These are phyloP conservation scores for Tricholoma sp. DNA, from an alignment of 768 basidiomycete species.

Conservation along the genomic window DNA sequence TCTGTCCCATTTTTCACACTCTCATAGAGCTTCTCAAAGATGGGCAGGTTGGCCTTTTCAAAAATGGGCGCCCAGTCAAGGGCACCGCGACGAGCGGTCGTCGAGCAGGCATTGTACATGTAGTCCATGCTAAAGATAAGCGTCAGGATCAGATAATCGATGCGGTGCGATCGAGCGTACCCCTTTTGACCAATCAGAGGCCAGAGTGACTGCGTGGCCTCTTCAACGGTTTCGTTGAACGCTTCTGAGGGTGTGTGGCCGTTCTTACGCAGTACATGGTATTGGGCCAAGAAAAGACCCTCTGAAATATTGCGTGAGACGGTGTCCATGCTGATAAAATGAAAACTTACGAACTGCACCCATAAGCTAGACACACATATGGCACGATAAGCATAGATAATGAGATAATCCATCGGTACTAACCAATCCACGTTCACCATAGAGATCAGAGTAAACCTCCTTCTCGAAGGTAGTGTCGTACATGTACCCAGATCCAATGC, in stretches of 20 bases:
- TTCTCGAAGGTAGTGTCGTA: slow-evolving; percentile 99
- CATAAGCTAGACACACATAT: slow-evolving; percentile 64
- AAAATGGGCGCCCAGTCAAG: slow-evolving; percentile 99
- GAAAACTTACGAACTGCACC: slow-evolving; percentile 80
- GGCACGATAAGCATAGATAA: slow-evolving; percentile 1
- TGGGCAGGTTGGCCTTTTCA: slow-evolving; percentile 88
- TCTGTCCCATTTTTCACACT: slow-evolving; percentile 94
- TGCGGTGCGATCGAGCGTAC: slow-evolving; percentile 33
- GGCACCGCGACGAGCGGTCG: slow-evolving; percentile 97
- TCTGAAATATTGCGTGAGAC: slow-evolving; percentile 37
- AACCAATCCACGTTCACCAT: slow-evolving; percentile 99
- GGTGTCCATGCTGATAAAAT: not conserved
- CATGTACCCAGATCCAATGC: slow-evolving; percentile 92
- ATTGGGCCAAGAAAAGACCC: slow-evolving; percentile 99
- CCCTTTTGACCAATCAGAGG: slow-evolving; percentile 95
- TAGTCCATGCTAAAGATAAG: slow-evolving; percentile 80
- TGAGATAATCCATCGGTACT: slow-evolving; percentile 28
- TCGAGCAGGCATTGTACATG: slow-evolving; percentile 99
- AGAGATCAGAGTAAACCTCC: slow-evolving; percentile 99
- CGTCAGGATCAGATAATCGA: not conserved
- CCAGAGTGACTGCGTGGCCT: slow-evolving; percentile 98
- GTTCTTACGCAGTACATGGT: slow-evolving; percentile 94
- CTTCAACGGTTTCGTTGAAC: slow-evolving; percentile 99
- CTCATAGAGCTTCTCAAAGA: slow-evolving; percentile 94
- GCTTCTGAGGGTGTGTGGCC: slow-evolving; percentile 97